These are phyloP conservation scores for Beverwykella pulmonaria DNA, from an alignment of 495 filamentous ascomycete species.

Conservation along the genomic window DNA sequence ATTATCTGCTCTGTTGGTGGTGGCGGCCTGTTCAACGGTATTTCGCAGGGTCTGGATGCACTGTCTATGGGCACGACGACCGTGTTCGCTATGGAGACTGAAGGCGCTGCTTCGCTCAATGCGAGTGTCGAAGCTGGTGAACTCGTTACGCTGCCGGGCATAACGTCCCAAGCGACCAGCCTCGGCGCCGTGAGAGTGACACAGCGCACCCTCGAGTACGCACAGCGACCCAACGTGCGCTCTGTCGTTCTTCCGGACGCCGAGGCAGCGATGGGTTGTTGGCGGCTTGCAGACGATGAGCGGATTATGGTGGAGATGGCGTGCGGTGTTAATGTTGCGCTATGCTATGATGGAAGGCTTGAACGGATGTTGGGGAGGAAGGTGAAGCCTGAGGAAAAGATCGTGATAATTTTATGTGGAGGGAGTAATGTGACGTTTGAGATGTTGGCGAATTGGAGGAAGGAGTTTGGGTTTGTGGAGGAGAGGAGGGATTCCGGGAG, in stretches of 20 bases:
- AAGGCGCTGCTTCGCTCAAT: slow-evolving; percentile 73
- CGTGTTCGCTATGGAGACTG: slow-evolving; percentile 81
- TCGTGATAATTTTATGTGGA: slow-evolving; percentile 87
- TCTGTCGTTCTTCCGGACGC: slow-evolving; percentile 74
- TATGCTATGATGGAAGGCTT: slow-evolving; percentile 64
- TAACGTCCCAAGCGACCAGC: slow-evolving; percentile 79
- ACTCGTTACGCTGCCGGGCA: slow-evolving; percentile 67
- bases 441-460: slow-evolving; percentile 64
- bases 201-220: slow-evolving; percentile 69
- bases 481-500: background rate
- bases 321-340: slow-evolving; percentile 66
- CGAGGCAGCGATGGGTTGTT: slow-evolving; percentile 76
- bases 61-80: slow-evolving; percentile 46
- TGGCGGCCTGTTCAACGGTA: slow-evolving; percentile 80
- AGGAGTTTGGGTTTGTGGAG: slow-evolving; percentile 52
- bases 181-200: slow-evolving; percentile 78
- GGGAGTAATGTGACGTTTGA: slow-evolving; percentile 74
- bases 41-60: slow-evolving; percentile 70
- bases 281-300: slow-evolving; percentile 80
- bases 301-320: slow-evolving; percentile 77
- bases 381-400: slow-evolving; percentile 61
- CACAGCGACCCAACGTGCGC: slow-evolving; percentile 54
- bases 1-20: slow-evolving; percentile 87
- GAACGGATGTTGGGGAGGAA: slow-evolving; percentile 62
- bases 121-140: slow-evolving; percentile 60